Base-by-base conservation (phyloP, 352 stramenopile species). In the Achlya hypogyna region DNA sequence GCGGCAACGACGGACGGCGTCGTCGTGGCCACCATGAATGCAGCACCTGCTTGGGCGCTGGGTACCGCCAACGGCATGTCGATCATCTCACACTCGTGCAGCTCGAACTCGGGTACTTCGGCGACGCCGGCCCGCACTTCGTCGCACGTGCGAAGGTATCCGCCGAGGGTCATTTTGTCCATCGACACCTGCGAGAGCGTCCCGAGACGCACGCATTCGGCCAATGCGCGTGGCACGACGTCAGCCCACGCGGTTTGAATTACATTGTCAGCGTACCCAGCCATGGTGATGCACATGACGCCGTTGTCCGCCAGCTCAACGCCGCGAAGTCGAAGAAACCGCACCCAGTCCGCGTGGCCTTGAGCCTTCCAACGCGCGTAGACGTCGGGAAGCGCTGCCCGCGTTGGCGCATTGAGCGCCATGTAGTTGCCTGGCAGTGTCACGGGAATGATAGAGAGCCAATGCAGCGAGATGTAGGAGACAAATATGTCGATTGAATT, bases 381-480 rank as follows among this genome's bases (percentile, higher is more conserved):
- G 16, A 54, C 16, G 27, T 32, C 49, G 27, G 49, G 49, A 6
- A 32, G 27, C 27, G 49, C 49, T 6, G 23, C 49, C 6, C 49
- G 49, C 14, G 49, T 54, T 12, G 27, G 23, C 6, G 23, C 23
- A 18, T 28, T 32, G 23, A 54, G 23, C 14, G 49, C 16, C 49
- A 54, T 54, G 27, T 54, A 32, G 27, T 54, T 54, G 27, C 49
- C 49, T 12, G 49, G 49, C 27, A 54, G 23, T 16, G 49, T 6
- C 23, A 32, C 6, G 6, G 49, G 49, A 12, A 54, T 54, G 6
- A 18, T 12, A 32, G 49, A 54, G 6, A 54, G 6, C 49, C 49
- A 54, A 54, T 54, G 49, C 49, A 54, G 27, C 23, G 49, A 54
- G 27, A 54, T 54, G 49, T 32, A 54, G 6, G 49, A 54, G 23